Evolutionary conservation across 352 stramenopile species (phyloP), one percentile per base, ranked within the genome.

Genomic region (Globisporangium megalacanthum): DNA sequence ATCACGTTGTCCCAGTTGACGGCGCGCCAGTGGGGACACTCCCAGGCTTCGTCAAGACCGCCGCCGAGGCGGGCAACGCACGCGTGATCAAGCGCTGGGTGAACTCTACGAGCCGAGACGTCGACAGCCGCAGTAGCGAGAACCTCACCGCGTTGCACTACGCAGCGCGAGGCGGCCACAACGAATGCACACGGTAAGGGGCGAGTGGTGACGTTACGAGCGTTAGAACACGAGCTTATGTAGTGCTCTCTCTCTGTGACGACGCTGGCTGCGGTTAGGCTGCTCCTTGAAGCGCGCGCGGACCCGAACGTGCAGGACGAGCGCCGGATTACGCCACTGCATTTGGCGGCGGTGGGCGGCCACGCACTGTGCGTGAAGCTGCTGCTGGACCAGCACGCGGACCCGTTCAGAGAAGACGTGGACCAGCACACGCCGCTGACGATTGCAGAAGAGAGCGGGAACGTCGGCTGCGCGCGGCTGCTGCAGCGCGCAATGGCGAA

Each of bases 91-190:
- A 91, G 74, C 83, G 83, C 56, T 93, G 83, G 83, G 75, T 89
- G 20, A 73, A 86, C 57, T 89, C 83, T 14, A 84, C 79, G 1
- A 70, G 77, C 60, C 59, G 66, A 35, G 79, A 91, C 57, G 55
- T 93, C 14, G 77, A 93, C 58, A 74, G 70, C 15, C 73, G 79
- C 29, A 93, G 83, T 62, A 33, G 49, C 2, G 83, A 93, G 65
- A 93, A 93, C 65, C 69, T 89, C 56, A 88, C 79, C n/a, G 83
- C 80, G 41, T 62, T 93, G 46, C 83, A 93, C 35, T 93, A 93
- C 54, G 71, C 79, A 3, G 70, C 83, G 17, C 78, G 83, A 11
- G 75, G 80, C 50, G 83, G 83, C 42, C 83, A 93, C 65, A 89
- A 88, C 48, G 83, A 93, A 65, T 91, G 83, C 62, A 81, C 77